A percentile compares a stretch with the other conserved stretches of the same genome.
Conservation (phyloP, 2,329 filamentous ascomycete species). For the Colletotrichum sp. region DNA sequence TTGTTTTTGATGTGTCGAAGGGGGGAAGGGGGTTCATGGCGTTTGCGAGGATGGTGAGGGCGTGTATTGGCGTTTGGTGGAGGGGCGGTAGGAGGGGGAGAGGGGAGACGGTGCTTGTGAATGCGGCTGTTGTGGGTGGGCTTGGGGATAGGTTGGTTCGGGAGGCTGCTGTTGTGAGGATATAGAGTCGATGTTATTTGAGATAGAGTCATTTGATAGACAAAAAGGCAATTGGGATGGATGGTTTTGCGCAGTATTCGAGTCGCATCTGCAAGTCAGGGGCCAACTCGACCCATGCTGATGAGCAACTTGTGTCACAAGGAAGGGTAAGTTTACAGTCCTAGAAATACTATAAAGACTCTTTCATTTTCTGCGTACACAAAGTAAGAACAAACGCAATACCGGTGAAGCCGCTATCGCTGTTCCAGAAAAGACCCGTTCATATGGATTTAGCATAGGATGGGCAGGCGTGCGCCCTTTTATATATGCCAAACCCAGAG, state of each 20-base stretch:
- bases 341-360: not conserved
- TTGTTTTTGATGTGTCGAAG: not conserved
- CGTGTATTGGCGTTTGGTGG: not conserved
- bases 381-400: not conserved
- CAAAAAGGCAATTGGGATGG: not conserved
- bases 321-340: not conserved
- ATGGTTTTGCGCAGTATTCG: not conserved
- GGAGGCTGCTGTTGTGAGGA: slow-evolving; percentile 2
- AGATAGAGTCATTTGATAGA: not conserved
- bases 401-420: not conserved
- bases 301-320: not conserved
- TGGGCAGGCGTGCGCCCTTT: not conserved
- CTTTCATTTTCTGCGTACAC: not conserved
- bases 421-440: too few relatives aligned
- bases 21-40: not conserved
- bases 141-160: not conserved
- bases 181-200: not conserved
- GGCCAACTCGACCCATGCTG: not conserved
- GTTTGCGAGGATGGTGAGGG: not conserved
- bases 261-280: not conserved
- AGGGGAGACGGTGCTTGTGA: not conserved
- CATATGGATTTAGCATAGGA: not conserved
- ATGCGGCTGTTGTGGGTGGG: slow-evolving; percentile 2
- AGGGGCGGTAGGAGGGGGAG: not conserved
- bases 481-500: not conserved